Conservation (phyloP, 495 filamentous ascomycete species). For the Trichoderma orchidacearum region DNA sequence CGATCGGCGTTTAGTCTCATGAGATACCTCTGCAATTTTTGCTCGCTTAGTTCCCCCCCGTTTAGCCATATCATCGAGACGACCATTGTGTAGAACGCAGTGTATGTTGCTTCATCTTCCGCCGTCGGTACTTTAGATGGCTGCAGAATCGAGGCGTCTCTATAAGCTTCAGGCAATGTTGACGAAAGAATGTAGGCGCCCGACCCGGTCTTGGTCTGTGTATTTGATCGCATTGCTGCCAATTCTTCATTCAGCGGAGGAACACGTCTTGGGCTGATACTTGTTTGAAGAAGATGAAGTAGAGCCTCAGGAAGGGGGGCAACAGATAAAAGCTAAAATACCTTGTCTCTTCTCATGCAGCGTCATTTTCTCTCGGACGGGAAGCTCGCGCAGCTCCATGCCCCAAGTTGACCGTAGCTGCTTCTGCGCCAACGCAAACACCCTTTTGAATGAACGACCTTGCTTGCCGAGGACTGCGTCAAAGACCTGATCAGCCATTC, state of each 20-base stretch:
- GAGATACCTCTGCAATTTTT: conserved; percentile 60
- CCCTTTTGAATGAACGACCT: conserved; percentile 48
- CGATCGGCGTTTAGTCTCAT: conserved; percentile 60
- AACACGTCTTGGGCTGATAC: background rate
- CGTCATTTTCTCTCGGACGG: conserved; percentile 62
- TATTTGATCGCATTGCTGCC: conserved; percentile 7
- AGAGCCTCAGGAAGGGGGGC: no score
- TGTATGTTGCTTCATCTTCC: conserved; percentile 60
- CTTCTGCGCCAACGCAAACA: conserved; percentile 56
- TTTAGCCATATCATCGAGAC: conserved; percentile 58
- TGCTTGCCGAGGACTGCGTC: conserved; percentile 35
- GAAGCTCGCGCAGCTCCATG: conserved; percentile 77
- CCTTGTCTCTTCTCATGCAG: conserved; percentile 57
- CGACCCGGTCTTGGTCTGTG: conserved; percentile 31
- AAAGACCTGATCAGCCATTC: conserved; percentile 5
- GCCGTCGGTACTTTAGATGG: conserved; percentile 53
- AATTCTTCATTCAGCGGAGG: conserved; percentile 4
- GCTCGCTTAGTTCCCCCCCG: conserved; percentile 58
- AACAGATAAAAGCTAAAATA: conserved; percentile 1
- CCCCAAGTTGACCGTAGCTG: conserved; percentile 56
- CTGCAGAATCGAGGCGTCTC: conserved; percentile 47
- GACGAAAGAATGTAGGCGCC: conserved; percentile 67
- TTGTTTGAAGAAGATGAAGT: background rate
- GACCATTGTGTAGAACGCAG: conserved; percentile 65
- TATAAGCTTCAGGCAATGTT: conserved; percentile 50